Evolutionary conservation across 441 rosid genomes (phyloP), one percentile per base, ranked within the genome.

Genomic region (Melastoma candidum): DNA sequence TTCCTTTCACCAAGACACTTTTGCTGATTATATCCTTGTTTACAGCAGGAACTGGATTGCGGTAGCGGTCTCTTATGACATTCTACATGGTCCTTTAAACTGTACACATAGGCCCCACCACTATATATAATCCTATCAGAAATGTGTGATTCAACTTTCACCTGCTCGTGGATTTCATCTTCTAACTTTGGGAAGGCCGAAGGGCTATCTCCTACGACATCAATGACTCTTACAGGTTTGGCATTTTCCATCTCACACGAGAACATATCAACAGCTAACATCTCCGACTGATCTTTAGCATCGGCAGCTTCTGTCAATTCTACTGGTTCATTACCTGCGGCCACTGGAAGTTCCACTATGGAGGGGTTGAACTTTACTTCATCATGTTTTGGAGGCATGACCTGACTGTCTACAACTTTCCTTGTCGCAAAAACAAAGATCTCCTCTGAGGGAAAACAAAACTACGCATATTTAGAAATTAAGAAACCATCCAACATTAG

Each of bases 21-120:
- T 58, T 63, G 69, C 58, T 70, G 73, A 51, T 72, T 74, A 68
- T 77, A 17, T 17, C 22, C 22, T 17, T 17, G 22, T 17, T 17
- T 17, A 17, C 22, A 17, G 22, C 22, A 17, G 22, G 80, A 71
- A 68, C 90, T 81, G 57, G 48, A 77, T 65, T 71, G 69, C 53
- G 59, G 72, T 67, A 74, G 64, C 74, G 81, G 74, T 64, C 75
- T 83, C 53, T 59, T 81, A 71, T 87, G 87, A 65, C 77, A 65
- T 52, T 74, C 77, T 51, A 69, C 71, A 2, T 74, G 79, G 59
- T 81, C 74, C 59, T 71, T 78, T 54, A 58, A 61, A 68, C 72
- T 69, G 71, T 68, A 77, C 52, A 48, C 47, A 50, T 63, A 58
- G 61, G 64, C 73, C 46, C 49, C 60, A 56, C 63, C 53, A 53